These are phyloP conservation scores for Parachaetomium inaequale DNA, from an alignment of 495 filamentous ascomycete species.

Conservation along the genomic window DNA sequence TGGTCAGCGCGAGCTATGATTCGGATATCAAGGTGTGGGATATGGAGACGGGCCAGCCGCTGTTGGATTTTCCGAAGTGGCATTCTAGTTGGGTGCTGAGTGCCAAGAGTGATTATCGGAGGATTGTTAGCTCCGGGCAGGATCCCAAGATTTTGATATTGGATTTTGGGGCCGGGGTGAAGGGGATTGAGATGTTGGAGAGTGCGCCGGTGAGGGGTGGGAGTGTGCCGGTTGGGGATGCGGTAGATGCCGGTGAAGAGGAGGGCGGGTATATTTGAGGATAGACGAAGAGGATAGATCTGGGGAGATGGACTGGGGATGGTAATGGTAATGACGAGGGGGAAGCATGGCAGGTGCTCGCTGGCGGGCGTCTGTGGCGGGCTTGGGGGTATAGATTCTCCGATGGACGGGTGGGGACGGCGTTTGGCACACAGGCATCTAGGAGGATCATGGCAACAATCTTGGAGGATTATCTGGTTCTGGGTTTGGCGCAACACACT, in stretches of 20 bases:
- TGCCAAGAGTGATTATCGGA: constrained; percentile 89
- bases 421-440: neutral
- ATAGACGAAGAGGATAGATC: neutral
- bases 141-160: constrained; percentile 88
- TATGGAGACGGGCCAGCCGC: constrained; percentile 64
- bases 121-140: constrained; percentile 90
- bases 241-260: neutral
- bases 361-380: neutral
- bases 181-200: constrained; percentile 53
- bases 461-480: neutral
- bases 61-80: constrained; percentile 80
- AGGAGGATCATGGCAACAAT: neutral
- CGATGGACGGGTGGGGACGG: neutral
- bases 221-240: constrained; percentile 1
- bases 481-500: neutral
- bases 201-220: constrained; percentile 23
- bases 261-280: neutral
- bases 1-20: constrained; percentile 91
- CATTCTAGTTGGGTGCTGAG: constrained; percentile 94
- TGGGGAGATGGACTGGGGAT: neutral
- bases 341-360: neutral
- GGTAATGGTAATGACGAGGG: constrained; percentile 2
- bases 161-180: constrained; percentile 68
- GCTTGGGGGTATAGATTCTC: neutral
- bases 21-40: constrained; percentile 90